These are phyloP conservation scores for Fraxinus platypoda DNA, from an alignment of 305 asterid species.

Conservation along the genomic window DNA sequence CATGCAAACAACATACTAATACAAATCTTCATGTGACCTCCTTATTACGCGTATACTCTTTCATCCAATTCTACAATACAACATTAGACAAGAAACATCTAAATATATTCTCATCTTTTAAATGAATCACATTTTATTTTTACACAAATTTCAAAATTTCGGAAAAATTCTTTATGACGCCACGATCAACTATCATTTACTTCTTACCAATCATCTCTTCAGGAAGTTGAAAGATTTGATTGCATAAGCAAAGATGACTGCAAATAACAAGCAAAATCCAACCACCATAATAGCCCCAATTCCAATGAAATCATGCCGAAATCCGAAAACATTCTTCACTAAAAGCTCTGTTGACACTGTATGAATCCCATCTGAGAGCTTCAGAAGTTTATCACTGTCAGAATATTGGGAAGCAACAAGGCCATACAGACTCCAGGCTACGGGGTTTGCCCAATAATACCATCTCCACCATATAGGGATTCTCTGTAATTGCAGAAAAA, in stretches of 20 bases:
- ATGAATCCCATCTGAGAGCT: conserved; percentile 63
- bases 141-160: conserved; percentile 4
- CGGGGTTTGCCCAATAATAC: conserved; percentile 98
- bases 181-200: background rate
- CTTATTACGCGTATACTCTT: background rate
- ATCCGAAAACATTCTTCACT: conserved; percentile 66
- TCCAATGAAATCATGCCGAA: conserved; percentile 65
- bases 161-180: background rate
- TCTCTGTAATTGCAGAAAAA: conserved; percentile 47
- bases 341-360: conserved; percentile 44
- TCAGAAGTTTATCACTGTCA: conserved; percentile 51
- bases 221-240: conserved; percentile 82
- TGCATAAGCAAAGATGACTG: conserved; percentile 75
- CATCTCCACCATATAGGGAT: conserved; percentile 99
- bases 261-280: conserved; percentile 65
- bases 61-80: background rate
- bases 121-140: background rate
- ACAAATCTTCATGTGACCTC: background rate
- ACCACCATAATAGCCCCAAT: conserved; percentile 76
- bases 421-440: conserved; percentile 92
- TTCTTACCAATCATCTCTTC: conserved; percentile 51
- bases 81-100: background rate
- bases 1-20: background rate
- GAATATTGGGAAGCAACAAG: conserved; percentile 78
- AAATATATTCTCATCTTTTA: background rate